These are phyloP conservation scores for Cryptomeria japonica DNA, from an alignment of 75 land plant genomes.

Conservation along the genomic window DNA sequence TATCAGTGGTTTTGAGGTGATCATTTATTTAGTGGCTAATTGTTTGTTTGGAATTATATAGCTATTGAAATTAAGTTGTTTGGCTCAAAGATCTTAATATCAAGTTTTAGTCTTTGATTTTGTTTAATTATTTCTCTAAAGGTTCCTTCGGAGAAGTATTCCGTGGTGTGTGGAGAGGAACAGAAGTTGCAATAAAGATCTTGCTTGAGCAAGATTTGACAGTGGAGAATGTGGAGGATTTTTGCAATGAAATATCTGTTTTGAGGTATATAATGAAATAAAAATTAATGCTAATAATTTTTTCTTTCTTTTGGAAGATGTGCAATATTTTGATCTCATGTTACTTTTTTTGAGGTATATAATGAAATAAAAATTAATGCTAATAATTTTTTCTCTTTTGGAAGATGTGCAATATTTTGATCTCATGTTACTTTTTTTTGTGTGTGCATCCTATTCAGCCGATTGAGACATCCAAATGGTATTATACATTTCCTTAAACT, in stretches of 20 bases:
- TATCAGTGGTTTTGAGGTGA: neutral
- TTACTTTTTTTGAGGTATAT: constrained; percentile 53
- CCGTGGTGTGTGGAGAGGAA: constrained; percentile 96
- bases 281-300: neutral
- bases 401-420: constrained; percentile 4
- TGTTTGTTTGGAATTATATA: neutral
- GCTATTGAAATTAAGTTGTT: neutral
- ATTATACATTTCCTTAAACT: constrained; percentile 18
- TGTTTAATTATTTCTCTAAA: constrained; percentile 13
- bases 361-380: neutral
- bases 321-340: constrained; percentile 12
- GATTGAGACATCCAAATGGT: constrained; percentile 97
- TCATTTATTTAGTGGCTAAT: neutral
- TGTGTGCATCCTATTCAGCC: constrained; percentile 54
- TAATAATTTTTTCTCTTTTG: neutral
- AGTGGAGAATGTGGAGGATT: constrained; percentile 90
- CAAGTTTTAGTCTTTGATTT: neutral
- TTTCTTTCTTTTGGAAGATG: neutral
- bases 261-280: constrained; percentile 49
- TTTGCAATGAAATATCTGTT: constrained; percentile 91
- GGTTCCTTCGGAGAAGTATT: constrained; percentile 99
- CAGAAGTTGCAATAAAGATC: constrained; percentile 95
- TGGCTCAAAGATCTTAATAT: neutral
- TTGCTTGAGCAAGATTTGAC: constrained; percentile 95
- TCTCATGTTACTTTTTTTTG: constrained; percentile 24